Evolutionary conservation across 208 protist species (phyloP), one percentile per base, ranked within the genome.

Genomic region (Balamuthia mandrillaris): DNA sequence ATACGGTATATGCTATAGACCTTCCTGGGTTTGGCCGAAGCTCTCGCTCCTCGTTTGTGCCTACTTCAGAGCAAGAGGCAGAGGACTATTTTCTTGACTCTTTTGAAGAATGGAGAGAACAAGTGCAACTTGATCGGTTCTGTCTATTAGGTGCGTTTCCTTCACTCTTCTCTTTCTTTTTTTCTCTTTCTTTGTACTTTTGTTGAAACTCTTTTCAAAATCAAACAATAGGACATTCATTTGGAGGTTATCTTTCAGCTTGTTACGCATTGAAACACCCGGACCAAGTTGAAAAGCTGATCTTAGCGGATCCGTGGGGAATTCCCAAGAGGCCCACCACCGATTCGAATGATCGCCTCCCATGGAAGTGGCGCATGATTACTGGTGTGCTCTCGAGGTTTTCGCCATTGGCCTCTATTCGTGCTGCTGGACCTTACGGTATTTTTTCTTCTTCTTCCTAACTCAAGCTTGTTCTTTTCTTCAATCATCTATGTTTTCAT

Each of bases 1-100:
- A 85, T 56, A 88, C 86, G 18, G 77, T 88, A 21, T 88, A 85
- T 54, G 77, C 61, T 14, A 85, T 88, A 49, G 86, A 88, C 66
- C 58, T 88, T 16, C 7, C 79, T 2, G 86, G 86, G 27, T 88
- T 88, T 85, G 86, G 77, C 9, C 61, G 77, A 44, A 39, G 14
- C 24, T 88, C 86, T 6, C 75, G 86, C 75, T 63, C 77, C 9
- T 7, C n/a, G n/a, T 74, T 74, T n/a, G 29, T 47, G 44, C 3
- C 65, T 39, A 33, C 27, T 87, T 18, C 54, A 85, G 45, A 81
- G 65, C 21, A 85, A 2, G 47, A 88, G 18, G 86, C 86, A 7
- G 86, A 88, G 31, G 39, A 88, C 7, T 47, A 54, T 16, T 88
- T 70, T 60, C 29, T 29, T 9, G 27, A 54, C 4, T 85, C 86